These are phyloP conservation scores for Trametes hirsuta DNA, from an alignment of 1,284 basidiomycete genomes.

Conservation along the genomic window DNA sequence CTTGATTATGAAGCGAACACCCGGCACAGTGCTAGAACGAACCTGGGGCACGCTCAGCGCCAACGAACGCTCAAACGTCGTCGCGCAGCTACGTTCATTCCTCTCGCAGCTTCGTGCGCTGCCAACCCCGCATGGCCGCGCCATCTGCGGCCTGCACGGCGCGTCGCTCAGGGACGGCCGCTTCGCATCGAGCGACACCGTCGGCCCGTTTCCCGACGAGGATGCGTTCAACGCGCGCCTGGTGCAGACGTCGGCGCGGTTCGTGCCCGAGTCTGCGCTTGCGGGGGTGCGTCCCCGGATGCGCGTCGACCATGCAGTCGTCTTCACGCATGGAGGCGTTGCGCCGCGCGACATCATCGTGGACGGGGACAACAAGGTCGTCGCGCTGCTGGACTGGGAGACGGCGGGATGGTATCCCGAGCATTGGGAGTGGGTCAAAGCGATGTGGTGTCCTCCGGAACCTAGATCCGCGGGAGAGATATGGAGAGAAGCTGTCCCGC, in stretches of 20 bases:
- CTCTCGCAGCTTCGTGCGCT: neutral
- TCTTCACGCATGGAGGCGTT: constrained; percentile 19
- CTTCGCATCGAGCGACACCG: neutral
- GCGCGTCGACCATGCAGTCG: constrained; percentile 2
- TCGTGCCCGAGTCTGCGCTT: neutral
- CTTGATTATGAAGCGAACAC: neutral
- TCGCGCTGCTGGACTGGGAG: constrained; percentile 19
- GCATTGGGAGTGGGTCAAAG: constrained; percentile 20
- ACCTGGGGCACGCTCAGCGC: neutral
- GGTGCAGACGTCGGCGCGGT: neutral
- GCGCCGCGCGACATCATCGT: constrained; percentile 19
- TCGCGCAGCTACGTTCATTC: constrained; percentile 1
- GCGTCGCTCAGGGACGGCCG: neutral
- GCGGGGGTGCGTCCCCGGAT: neutral
- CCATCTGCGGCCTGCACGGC: neutral
- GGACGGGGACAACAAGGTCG: neutral
- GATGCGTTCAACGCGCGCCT: constrained; percentile 4
- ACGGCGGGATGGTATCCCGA: constrained; percentile 14
- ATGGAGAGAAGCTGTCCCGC: neutral
- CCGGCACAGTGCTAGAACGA: neutral
- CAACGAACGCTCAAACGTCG: neutral
- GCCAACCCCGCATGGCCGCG: neutral
- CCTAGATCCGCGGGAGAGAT: neutral
- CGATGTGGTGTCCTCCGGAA: neutral
- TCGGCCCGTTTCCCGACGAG: constrained; percentile 3